Evolutionary conservation across 805 yeast species (phyloP), one percentile per base, ranked within the genome.

Genomic region (Saccharomycopsis sp.): DNA sequence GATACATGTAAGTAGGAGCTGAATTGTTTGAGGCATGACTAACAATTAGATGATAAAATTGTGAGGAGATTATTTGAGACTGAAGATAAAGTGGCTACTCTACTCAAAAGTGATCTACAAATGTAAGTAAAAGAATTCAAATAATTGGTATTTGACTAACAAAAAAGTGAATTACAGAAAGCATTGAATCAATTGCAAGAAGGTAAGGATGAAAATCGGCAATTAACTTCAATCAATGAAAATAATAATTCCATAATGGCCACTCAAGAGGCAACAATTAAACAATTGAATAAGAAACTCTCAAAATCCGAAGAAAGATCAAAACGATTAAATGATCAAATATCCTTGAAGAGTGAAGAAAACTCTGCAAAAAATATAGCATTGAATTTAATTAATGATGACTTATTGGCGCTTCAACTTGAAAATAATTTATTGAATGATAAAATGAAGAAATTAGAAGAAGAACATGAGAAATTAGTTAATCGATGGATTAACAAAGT

Each of bases 341-440:
- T 58, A 40, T 50, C 56, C 38, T 38, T 49, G 9, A 54, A 58
- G 35, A 35, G 47, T 2, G 61, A 60, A 27, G 64, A 60, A 31
- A 48, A 55, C n/a, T 46, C 51, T 1, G 61, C 70, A 22, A 79
- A 78, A 59, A 71, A 77, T 42, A 71, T 71, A 52, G 70, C 79
- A 3, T 70, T 79, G 16, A 84, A 77, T 48, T 63, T 71, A 26
- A 59, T 81, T 35, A 81, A 80, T 48, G 89, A 85, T 55, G 93
- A 85, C 54, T 64, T 80, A 23, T 65, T 85, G 16, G 71, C 79
- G 1, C 55, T 70, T 48, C 74, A 76, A 42, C 77, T 85, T 33
- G 88, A 81, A 55, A 64, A 66, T 28, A 75, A 73, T 47, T 67
- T 77, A 38, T 50, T 70, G 59, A 59, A 3, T 35, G 51, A 47